Conservation (phyloP, 2,329 filamentous ascomycete species). For the Aspergillus puulaauensis region DNA sequence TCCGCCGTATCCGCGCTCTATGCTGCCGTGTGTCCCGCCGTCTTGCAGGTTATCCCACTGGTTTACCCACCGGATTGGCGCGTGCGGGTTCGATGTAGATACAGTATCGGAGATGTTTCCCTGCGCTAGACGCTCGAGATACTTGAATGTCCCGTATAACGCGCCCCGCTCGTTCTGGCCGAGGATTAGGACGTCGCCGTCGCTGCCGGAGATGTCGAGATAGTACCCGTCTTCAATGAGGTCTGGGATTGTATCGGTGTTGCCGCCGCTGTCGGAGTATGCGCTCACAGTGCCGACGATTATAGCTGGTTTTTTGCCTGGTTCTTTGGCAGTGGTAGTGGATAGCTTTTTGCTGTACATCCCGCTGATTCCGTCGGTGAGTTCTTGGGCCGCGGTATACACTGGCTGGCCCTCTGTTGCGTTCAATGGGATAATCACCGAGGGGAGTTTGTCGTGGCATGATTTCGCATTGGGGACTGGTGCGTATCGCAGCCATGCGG, state of each 20-base stretch:
- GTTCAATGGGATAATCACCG: conserved; percentile 55
- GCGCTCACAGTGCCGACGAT: conserved; percentile 32
- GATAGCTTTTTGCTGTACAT: conserved; percentile 55
- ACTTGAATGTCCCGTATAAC: conserved; percentile 69
- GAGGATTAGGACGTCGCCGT: conserved; percentile 55
- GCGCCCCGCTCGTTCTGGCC: conserved; percentile 67
- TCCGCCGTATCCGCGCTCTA: conserved; percentile 69
- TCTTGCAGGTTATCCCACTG: conserved; percentile 68
- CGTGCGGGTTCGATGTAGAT: conserved; percentile 56
- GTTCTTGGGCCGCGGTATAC: conserved; percentile 58
- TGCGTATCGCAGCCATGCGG: conserved; percentile 66
- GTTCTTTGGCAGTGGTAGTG: too few species aligned
- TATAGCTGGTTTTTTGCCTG: background rate
- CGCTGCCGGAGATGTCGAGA: conserved; percentile 49
- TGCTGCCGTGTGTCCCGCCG: conserved; percentile 48
- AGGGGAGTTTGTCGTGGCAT: conserved; percentile 46
- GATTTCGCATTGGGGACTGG: conserved; percentile 44
- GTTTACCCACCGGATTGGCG: conserved; percentile 67
- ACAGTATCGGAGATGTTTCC: conserved; percentile 52
- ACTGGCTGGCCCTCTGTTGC: conserved; percentile 56
- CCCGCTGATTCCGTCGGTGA: conserved; percentile 57
- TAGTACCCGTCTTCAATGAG: conserved; percentile 55
- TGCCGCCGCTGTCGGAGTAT: conserved; percentile 25
- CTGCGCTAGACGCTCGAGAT: conserved; percentile 64
- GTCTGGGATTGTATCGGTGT: conserved; percentile 19